These are phyloP conservation scores for Biancaea sappan DNA, from an alignment of 306 rosid genomes.

Conservation along the genomic window DNA sequence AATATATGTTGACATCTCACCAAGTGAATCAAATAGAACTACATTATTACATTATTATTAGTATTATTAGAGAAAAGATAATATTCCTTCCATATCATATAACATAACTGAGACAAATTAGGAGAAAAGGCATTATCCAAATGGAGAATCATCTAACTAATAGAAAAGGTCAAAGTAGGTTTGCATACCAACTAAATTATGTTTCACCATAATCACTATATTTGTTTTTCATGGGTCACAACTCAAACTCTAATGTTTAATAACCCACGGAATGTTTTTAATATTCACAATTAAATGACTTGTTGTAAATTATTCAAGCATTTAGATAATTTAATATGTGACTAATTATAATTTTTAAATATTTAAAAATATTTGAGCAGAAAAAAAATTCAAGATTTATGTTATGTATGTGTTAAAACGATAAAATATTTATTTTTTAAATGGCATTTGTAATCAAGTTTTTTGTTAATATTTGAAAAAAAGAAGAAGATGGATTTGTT, in stretches of 20 bases:
- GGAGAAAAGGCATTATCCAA: conserved; percentile 1
- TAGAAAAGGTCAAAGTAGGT: neutral
- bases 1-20: conserved; percentile 48
- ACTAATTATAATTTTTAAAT: neutral
- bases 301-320: neutral
- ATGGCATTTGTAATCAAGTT: neutral
- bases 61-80: neutral
- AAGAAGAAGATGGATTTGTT: neutral
- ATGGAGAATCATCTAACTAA: neutral
- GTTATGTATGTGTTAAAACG: too few relatives aligned
- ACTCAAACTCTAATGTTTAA: conserved; percentile 6
- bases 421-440: neutral
- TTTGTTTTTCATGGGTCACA: neutral
- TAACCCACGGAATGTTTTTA: neutral
- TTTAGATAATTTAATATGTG: neutral
- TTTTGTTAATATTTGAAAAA: neutral
- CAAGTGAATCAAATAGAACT: conserved; percentile 38
- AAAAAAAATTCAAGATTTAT: neutral
- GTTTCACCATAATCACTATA: neutral
- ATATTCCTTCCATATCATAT: conserved; percentile 19
- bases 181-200: conserved; percentile 12
- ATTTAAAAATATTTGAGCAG: neutral
- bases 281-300: neutral
- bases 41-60: neutral
- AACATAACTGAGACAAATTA: conserved; percentile 2